phyloP scores from a whole-genome alignment of 129 eudicot genomes.

The Flaveria sonorensis region DNA sequence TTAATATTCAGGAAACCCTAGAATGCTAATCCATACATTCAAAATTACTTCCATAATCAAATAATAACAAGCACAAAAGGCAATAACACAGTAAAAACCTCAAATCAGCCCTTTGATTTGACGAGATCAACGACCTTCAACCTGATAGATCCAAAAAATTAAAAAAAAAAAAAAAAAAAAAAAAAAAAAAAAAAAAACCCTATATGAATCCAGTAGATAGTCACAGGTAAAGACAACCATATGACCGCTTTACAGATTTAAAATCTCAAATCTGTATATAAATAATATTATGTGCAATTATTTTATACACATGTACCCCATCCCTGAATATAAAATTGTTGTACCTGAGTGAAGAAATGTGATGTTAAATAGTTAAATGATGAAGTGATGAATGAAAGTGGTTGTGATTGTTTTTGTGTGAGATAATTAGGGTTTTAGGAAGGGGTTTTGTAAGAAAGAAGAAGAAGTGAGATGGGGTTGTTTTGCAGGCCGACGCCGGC shows the following conservation, averaged over 20 bases:
- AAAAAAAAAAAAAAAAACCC: no score
- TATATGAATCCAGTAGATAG: conserved; percentile 16
- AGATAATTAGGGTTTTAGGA: background rate
- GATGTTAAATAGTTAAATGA: conserved; percentile 20
- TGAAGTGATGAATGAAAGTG: conserved; percentile 12
- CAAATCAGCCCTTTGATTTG: background rate
- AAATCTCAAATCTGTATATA: background rate
- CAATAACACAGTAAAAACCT: background rate
- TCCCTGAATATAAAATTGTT: conserved; percentile 1
- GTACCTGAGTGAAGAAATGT: background rate
- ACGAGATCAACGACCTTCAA: background rate
- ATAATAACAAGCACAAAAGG: background rate
- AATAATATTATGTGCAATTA: conserved; percentile 1
- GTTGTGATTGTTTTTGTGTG: background rate
- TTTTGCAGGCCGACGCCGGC: conserved; percentile 28
- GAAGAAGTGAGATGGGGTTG: background rate
- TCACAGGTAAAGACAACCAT: conserved; percentile 6
- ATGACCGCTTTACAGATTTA: conserved; percentile 15
- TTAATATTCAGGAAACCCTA: background rate
- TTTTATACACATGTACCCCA: background rate
- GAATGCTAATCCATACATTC: background rate
- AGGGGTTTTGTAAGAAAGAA: background rate
- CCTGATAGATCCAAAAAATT: background rate
- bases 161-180: no score
- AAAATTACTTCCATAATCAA: no score